Evolutionary conservation across 352 stramenopile genomes (phyloP), one percentile per base, ranked within the genome.

Genomic region (Vaucheria bursata): DNA sequence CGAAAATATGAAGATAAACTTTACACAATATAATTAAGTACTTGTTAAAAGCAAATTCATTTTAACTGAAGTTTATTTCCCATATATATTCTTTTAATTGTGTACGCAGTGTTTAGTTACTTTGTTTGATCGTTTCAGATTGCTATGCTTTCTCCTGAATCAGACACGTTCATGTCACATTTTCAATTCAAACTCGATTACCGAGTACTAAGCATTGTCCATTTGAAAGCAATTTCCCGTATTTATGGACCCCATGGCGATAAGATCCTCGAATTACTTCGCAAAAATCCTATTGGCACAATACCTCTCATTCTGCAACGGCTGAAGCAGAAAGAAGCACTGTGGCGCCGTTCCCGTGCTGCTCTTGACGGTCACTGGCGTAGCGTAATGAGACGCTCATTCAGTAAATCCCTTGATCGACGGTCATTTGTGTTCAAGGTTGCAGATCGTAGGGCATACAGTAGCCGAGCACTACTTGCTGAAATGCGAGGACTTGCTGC

Each of bases 371-470:
- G 92, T 65, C 90, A 88, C 78, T 99, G 96, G 95, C 98, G 98
- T 85, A 87, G 98, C 53, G 93, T 97, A 59, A 92, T 98, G 82
- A 92, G 94, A 73, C 98, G 99, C 18, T 5, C 5, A 81, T 98
- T 98, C 82, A 95, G 98, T 87, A 98, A 97, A 85, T 97, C 90
- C 59, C 87, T 99, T 25, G 97, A 99, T 84, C 95, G 99, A 85
- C 96, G 95, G 32, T 97, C 93, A 36, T 97, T 98, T 74, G 98
- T 98, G 84, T 99, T 98, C 86, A 95, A 97, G 84, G 92, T 97
- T 66, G 95, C 92, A 73, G 96, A 99, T 85, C 99, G 99, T 88
- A 6, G 33, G 59, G 6, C 5, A 6, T 69, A 29, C 59, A 38
- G 59, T 38, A 34, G 59, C 4, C 59, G 18, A 8, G 6, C 6